Evolutionary conservation across 768 basidiomycete species (phyloP), one percentile per base, ranked within the genome.

Genomic region (Holtermannia corniformis): DNA sequence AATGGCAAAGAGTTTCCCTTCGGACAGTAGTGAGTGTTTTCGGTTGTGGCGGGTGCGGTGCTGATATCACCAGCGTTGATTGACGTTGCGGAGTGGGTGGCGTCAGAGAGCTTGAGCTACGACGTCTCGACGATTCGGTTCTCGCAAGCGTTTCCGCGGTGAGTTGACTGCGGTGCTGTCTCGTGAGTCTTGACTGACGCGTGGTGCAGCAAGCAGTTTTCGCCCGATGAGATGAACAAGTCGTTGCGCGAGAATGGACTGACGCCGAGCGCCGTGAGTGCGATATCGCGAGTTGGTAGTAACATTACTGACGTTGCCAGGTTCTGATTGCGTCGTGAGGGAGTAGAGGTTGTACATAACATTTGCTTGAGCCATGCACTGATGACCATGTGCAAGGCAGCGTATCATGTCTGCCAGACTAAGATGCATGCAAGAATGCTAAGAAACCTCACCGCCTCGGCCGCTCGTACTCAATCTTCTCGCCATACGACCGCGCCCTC

Each of bases 231-330:
- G 62, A 85, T 90, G 65, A 78, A 78, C n/a, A 84, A 82, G 70
- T 82, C 83, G 20, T 70, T 96, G 60, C 81, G 81, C 54, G 86
- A 89, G 51, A 79, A 93, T 24, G 91, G 88, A 3, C 75, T 96
- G 56, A 91, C 89, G 19, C 91, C 91, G 1, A 91, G 88, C 50
- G 90, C 91, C 48, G 90, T 90, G 13, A n/a, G n/a, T n/a, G n/a
- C n/a, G n/a, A n/a, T n/a, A n/a, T n/a, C n/a, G n/a, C n/a, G n/a
- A n/a, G n/a, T n/a, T n/a, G n/a, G n/a, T n/a, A n/a, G n/a, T n/a
- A n/a, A n/a, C n/a, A n/a, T n/a, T n/a, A n/a, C n/a, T n/a, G n/a
- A n/a, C n/a, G n/a, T n/a, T n/a, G n/a, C n/a, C n/a, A n/a, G n/a
- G n/a, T 37, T 37, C 32, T 37, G 10, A 37, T 37, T 37, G 32